These are phyloP conservation scores for Lachnellula subtilissima DNA, from an alignment of 2,329 filamentous ascomycete genomes.

Conservation along the genomic window DNA sequence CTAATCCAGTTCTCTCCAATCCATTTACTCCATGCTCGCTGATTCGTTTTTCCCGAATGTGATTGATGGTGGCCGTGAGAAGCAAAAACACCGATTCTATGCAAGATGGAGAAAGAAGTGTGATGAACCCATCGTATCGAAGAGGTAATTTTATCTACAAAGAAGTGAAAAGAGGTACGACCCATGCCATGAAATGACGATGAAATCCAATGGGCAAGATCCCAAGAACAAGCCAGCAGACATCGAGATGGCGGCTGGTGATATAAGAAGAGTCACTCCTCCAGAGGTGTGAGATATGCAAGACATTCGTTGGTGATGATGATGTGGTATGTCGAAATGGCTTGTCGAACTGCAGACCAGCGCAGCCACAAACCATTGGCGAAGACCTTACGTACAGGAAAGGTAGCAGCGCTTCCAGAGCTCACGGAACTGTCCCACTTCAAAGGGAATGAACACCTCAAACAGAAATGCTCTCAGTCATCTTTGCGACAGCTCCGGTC, in stretches of 20 bases:
- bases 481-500: constrained; percentile 31
- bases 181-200: neutral
- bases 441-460: neutral
- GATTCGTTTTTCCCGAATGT: too few relatives aligned
- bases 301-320: neutral
- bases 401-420: constrained; percentile 20
- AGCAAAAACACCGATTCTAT: neutral
- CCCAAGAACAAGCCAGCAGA: neutral
- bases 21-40: too few relatives aligned
- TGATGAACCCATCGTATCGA: neutral
- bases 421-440: neutral
- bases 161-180: neutral
- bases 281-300: neutral
- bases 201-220: neutral
- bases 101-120: neutral
- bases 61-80: neutral
- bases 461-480: constrained; percentile 10
- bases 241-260: neutral
- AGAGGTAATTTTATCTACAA: neutral
- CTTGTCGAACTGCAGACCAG: constrained; percentile 15
- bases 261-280: neutral
- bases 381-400: constrained; percentile 22
- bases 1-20: too few relatives aligned
- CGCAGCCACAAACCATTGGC: constrained; percentile 14
- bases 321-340: constrained; percentile 11